A percentile compares a stretch with the other conserved stretches of the same genome.
Conservation (phyloP, 192 early-diverging fungal species). For the Linnemannia schmuckeri region DNA sequence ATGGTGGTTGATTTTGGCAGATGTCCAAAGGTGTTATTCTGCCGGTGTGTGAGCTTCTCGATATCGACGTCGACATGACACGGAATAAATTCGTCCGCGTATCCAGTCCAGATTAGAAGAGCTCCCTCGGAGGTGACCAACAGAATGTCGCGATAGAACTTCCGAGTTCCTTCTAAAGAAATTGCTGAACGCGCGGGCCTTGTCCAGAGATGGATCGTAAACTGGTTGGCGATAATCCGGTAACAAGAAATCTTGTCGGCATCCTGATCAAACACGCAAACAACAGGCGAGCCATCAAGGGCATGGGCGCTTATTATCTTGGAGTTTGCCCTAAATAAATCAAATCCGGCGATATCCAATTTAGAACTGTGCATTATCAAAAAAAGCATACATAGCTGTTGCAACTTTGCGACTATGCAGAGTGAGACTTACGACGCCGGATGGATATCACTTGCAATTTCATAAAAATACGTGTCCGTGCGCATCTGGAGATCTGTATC, state of each 20-base stretch:
- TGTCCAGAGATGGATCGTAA: conserved; percentile 36
- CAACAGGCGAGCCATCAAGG: conserved; percentile 31
- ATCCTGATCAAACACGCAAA: conserved; percentile 41
- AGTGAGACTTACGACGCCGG: conserved; percentile 28
- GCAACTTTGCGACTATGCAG: neutral
- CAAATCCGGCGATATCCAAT: neutral
- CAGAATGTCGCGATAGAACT: conserved; percentile 54
- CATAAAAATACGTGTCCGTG: conserved; percentile 31
- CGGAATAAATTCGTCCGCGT: conserved; percentile 34
- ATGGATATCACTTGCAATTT: conserved; percentile 32
- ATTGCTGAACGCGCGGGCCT: conserved; percentile 56
- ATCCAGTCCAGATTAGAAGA: conserved; percentile 59
- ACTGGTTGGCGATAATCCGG: conserved; percentile 18
- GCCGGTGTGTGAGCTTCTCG: neutral
- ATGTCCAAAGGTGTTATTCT: neutral
- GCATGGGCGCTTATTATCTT: conserved; percentile 50
- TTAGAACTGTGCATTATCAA: neutral
- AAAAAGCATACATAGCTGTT: no score
- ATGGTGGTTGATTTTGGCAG: neutral
- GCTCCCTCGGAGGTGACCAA: conserved; percentile 40
- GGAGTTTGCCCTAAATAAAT: conserved; percentile 17
- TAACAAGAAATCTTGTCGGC: conserved; percentile 28
- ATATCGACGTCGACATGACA: conserved; percentile 21
- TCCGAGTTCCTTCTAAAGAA: conserved; percentile 54
- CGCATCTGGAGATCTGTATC: conserved; percentile 36